Evolutionary conservation across 2,329 filamentous ascomycete species (phyloP).

Genomic region (Talaromyces sp.): DNA sequence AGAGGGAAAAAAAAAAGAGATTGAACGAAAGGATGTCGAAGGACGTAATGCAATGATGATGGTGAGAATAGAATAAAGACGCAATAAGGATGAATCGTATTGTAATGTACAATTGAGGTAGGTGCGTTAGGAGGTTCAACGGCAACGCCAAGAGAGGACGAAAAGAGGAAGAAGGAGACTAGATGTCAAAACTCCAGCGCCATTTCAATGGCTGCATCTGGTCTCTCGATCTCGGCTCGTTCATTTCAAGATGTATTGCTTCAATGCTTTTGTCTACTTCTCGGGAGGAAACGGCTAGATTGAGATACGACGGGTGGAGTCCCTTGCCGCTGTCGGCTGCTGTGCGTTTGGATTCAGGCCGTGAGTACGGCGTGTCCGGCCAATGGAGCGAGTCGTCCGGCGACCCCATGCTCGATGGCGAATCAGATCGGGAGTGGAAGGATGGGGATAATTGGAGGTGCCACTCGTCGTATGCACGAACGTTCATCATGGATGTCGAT

Average conservation of each 20-base stretch:
- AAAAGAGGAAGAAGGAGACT: slow-evolving; percentile 14
- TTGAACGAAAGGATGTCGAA: slow-evolving; percentile 1
- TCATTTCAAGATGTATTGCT: slow-evolving; percentile 36
- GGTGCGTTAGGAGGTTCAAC: not conserved
- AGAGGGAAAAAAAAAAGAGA: not conserved
- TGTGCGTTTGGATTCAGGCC: slow-evolving; percentile 36
- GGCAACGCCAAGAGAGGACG: too few relatives aligned
- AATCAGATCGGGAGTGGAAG: slow-evolving; percentile 27
- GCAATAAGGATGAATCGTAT: not conserved
- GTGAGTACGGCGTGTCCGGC: slow-evolving; percentile 35
- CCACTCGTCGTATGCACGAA: slow-evolving; percentile 19
- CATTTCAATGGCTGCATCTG: slow-evolving; percentile 36
- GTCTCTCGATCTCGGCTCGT: slow-evolving; percentile 29
- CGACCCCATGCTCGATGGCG: slow-evolving; percentile 29
- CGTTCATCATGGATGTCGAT: slow-evolving; percentile 15
- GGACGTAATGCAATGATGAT: slow-evolving; percentile 17
- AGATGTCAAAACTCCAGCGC: slow-evolving; percentile 46
- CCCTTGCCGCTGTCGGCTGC: slow-evolving; percentile 29
- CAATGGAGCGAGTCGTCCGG: slow-evolving; percentile 27
- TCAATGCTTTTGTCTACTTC: slow-evolving; percentile 33
- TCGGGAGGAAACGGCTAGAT: slow-evolving; percentile 32
- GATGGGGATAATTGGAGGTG: slow-evolving; percentile 17
- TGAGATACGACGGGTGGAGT: slow-evolving; percentile 30
- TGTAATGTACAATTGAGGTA: slow-evolving; percentile 18
- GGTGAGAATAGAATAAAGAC: not conserved